Conservation (phyloP, 345 rosid genomes). For the Syzygium aqueum region DNA sequence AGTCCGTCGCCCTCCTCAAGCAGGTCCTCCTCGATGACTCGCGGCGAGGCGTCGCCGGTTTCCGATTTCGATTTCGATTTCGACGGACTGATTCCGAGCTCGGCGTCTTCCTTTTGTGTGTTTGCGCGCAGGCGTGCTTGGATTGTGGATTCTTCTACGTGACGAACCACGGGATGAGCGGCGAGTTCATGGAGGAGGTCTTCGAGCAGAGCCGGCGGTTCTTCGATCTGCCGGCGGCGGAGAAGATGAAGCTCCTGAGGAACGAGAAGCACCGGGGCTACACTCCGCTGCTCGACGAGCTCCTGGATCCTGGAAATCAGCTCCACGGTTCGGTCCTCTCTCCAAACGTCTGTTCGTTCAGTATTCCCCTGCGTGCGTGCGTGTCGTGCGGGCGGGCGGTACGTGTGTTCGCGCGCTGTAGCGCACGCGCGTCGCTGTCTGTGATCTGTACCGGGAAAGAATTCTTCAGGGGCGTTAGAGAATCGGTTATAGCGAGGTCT, state of each 20-base stretch:
- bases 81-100: not conserved
- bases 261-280: constrained; percentile 69
- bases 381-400: not conserved
- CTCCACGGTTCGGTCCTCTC: constrained; percentile 27
- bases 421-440: not conserved
- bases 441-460: not conserved
- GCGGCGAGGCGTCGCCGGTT: not conserved
- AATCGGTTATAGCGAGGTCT: not conserved
- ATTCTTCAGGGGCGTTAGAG: not conserved
- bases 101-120: not conserved
- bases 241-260: constrained; percentile 64
- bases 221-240: constrained; percentile 41
- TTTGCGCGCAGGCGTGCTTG: constrained; percentile 51
- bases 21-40: constrained; percentile 27
- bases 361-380: not conserved
- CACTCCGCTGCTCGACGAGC: constrained; percentile 65
- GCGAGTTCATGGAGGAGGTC: constrained; percentile 52
- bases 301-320: constrained; percentile 60
- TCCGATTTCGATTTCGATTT: not conserved
- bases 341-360: not conserved
- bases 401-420: not conserved
- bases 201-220: constrained; percentile 56
- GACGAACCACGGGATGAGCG: constrained; percentile 61
- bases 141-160: constrained; percentile 84
- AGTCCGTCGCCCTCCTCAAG: constrained; percentile 39